These are phyloP conservation scores for Coniochaeta prunicola DNA, from an alignment of 2,329 filamentous ascomycete species.

Conservation along the genomic window DNA sequence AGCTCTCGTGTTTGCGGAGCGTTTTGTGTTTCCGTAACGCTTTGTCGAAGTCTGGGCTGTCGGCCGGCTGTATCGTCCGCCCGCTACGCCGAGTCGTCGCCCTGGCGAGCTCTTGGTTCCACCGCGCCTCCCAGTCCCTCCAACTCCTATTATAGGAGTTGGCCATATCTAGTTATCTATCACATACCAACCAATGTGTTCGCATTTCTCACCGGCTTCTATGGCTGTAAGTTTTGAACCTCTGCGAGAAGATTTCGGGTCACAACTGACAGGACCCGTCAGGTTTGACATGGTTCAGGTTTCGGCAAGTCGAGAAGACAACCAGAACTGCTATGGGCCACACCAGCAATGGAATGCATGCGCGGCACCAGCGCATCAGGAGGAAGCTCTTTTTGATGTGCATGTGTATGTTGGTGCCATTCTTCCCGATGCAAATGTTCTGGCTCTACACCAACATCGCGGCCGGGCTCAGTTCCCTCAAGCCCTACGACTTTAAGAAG, in stretches of 20 bases:
- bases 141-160: too few relatives aligned
- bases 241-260: neutral
- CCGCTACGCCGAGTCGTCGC: too few relatives aligned
- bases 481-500: conserved; percentile 30
- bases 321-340: conserved; percentile 29
- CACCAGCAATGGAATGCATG: conserved; percentile 28
- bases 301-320: conserved; percentile 34
- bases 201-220: conserved; percentile 34
- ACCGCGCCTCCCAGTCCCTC: too few relatives aligned
- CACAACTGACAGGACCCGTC: neutral
- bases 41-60: too few relatives aligned
- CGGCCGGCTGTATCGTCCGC: too few relatives aligned
- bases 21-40: too few relatives aligned
- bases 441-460: conserved; percentile 34
- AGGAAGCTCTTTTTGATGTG: conserved; percentile 50
- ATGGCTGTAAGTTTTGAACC: conserved; percentile 36
- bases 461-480: conserved; percentile 16
- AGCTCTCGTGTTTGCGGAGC: too few relatives aligned
- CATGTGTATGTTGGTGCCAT: conserved; percentile 42
- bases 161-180: conserved; percentile 42
- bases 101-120: too few relatives aligned
- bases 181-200: conserved; percentile 36
- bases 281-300: conserved; percentile 42
- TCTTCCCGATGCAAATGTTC: conserved; percentile 38
- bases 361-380: conserved; percentile 38